Evolutionary conservation across 495 filamentous ascomycete species (phyloP), one percentile per base, ranked within the genome.

Genomic region (Niebla homalea): DNA sequence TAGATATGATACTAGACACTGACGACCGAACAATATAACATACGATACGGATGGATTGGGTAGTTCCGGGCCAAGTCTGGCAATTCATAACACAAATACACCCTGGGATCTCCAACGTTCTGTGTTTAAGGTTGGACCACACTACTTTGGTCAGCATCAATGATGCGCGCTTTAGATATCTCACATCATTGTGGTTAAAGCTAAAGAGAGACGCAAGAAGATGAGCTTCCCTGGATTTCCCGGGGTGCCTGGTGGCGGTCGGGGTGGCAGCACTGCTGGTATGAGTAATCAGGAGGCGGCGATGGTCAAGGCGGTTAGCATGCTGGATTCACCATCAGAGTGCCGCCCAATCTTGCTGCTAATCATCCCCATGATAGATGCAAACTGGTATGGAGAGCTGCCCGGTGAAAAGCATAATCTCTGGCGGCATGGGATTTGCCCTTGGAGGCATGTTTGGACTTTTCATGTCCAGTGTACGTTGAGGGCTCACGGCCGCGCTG

Each of bases 381-480:
- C 75, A 86, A 73, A 62, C 66, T 18, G 77, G 78, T 36, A 93
- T 93, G 85, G 89, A 96, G 63, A 89, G 83, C 5, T 96, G 89
- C 65, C 83, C 82, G 11, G 75, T 77, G 35, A 95, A 95, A 61
- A 85, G 85, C 12, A 82, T 75, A 48, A 77, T 96, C 43, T 78
- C 85, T 2, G 90, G 89, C 36, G 83, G 75, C 16, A 87, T 87
- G 72, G 89, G 89, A 11, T 94, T 95, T 60, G 89, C 79, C 23
- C 79, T 96, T 37, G 89, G 89, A 47, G 90, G 87, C 56, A 66
- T 86, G n/a, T 95, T 96, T 56, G 89, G 89, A 43, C 70, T 96
- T 53, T 95, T 96, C 66, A 95, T 94, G 87, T 87, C 89, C 48
- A 85, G 83, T 64, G 83, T 89, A 76, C 50, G 81, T 73, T 18